These are phyloP conservation scores for Penicillium sp. DNA, from an alignment of 2,329 filamentous ascomycete genomes.

Conservation along the genomic window DNA sequence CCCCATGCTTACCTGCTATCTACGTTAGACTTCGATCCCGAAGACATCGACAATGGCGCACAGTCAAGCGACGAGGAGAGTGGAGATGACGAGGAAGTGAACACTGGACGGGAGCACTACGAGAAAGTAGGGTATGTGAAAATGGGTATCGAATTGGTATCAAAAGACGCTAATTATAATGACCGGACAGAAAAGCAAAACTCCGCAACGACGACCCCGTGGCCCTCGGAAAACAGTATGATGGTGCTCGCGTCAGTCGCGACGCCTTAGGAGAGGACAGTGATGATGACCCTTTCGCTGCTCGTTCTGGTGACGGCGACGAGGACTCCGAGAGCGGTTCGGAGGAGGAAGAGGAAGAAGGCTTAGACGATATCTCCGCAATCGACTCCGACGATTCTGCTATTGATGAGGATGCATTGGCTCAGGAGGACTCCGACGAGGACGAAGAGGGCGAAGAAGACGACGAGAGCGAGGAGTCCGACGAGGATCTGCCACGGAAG, in stretches of 20 bases:
- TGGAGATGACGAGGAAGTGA: slow-evolving; percentile 48
- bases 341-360: slow-evolving; percentile 17
- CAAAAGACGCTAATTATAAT: slow-evolving; percentile 12
- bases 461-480: slow-evolving; percentile 27
- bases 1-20: slow-evolving; percentile 7
- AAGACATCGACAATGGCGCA: slow-evolving; percentile 62
- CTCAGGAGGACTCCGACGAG: slow-evolving; percentile 23
- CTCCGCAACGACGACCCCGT: slow-evolving; percentile 71
- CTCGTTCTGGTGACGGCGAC: slow-evolving; percentile 34
- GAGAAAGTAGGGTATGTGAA: slow-evolving; percentile 65
- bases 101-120: slow-evolving; percentile 82
- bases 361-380: slow-evolving; percentile 25
- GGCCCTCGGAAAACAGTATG: slow-evolving; percentile 75
- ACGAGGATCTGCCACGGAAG: slow-evolving; percentile 24
- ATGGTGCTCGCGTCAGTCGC: slow-evolving; percentile 73
- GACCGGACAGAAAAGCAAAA: slow-evolving; percentile 68
- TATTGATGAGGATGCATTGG: slow-evolving; percentile 18
- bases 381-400: slow-evolving; percentile 14
- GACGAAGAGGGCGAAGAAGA: slow-evolving; percentile 33
- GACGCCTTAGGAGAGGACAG: slow-evolving; percentile 62
- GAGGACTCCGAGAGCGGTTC: slow-evolving; percentile 19
- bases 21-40: slow-evolving; percentile 73
- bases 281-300: slow-evolving; percentile 49
- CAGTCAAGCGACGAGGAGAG: slow-evolving; percentile 57
- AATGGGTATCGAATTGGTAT: neutral